Evolutionary conservation across 2,329 filamentous ascomycete genomes (phyloP).

Genomic region (Decorospora gaudefroyi): DNA sequence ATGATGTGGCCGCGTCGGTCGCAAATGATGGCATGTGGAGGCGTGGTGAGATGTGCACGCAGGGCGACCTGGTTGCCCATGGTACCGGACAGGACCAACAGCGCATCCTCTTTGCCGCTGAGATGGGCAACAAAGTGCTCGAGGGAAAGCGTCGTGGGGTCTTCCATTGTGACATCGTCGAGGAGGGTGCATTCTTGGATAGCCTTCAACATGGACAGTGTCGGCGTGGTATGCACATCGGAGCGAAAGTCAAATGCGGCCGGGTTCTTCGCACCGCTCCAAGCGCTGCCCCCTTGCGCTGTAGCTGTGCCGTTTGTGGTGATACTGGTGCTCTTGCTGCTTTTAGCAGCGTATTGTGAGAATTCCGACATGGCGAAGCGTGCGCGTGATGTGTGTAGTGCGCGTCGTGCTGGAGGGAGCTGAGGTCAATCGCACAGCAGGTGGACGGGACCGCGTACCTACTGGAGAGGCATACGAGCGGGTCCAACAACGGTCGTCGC

Average conservation of each 20-base stretch:
- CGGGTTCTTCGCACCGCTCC: slow-evolving; percentile 53
- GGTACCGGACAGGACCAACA: slow-evolving; percentile 86
- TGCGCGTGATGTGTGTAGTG: slow-evolving; percentile 22
- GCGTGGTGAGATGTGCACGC: slow-evolving; percentile 74
- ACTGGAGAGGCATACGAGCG: slow-evolving; percentile 32
- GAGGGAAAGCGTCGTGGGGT: slow-evolving; percentile 75
- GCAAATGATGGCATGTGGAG: slow-evolving; percentile 78
- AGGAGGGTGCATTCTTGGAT: slow-evolving; percentile 74
- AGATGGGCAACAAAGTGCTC: slow-evolving; percentile 74
- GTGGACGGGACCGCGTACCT: slow-evolving; percentile 41
- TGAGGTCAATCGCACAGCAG: slow-evolving; percentile 36
- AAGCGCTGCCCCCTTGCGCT: slow-evolving; percentile 33
- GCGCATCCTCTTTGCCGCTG: slow-evolving; percentile 72
- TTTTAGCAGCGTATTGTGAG: slow-evolving; percentile 37
- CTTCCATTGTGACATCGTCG: slow-evolving; percentile 84
- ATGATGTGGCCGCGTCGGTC: slow-evolving; percentile 80
- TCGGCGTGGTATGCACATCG: slow-evolving; percentile 46
- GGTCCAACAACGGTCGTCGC: slow-evolving; percentile 29
- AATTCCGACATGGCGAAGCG: slow-evolving; percentile 40
- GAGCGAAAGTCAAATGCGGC: slow-evolving; percentile 62
- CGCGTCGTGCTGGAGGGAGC: slow-evolving; percentile 26
- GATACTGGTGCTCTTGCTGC: slow-evolving; percentile 28
- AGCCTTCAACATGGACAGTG: slow-evolving; percentile 75
- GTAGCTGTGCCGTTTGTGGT: slow-evolving; percentile 19
- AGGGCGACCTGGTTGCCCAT: slow-evolving; percentile 93